A percentile compares a stretch with the other conserved stretches of the same genome.
These are phyloP conservation scores for Mycena leptocephala DNA, from an alignment of 768 basidiomycete genomes.

Conservation along the genomic window DNA sequence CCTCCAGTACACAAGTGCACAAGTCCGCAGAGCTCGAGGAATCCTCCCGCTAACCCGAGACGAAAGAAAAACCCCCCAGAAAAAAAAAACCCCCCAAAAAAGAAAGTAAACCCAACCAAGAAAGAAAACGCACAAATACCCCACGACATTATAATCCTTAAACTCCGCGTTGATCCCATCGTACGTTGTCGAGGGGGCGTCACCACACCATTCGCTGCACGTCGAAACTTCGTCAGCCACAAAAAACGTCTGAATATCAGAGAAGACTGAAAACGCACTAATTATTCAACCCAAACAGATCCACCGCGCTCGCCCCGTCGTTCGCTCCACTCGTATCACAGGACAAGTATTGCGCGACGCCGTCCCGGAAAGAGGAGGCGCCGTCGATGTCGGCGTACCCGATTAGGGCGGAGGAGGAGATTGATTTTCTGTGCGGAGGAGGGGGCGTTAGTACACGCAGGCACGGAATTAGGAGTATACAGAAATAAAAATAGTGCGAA, in stretches of 20 bases:
- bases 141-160: constrained; percentile 79
- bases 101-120: too few species aligned
- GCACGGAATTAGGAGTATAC: too few species aligned
- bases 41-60: too few species aligned
- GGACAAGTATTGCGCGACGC: neutral
- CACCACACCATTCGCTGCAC: constrained; percentile 55
- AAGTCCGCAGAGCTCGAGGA: too few species aligned
- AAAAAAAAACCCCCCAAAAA: too few species aligned
- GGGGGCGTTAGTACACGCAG: too few species aligned
- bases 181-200: constrained; percentile 72
- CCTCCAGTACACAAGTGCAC: too few species aligned
- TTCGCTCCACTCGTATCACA: neutral
- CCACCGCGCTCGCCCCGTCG: neutral
- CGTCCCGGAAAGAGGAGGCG: neutral
- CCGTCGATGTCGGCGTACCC: constrained; percentile 4
- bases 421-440: neutral
- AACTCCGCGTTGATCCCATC: constrained; percentile 69
- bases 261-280: too few species aligned
- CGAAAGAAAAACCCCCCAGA: too few species aligned
- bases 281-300: constrained; percentile 6
- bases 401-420: neutral
- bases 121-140: constrained; percentile 90
- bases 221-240: too few species aligned
- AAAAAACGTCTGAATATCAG: too few species aligned
- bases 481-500: too few species aligned